Conservation (phyloP, 2,329 filamentous ascomycete species). For the Scleromitrula shiraiana region DNA sequence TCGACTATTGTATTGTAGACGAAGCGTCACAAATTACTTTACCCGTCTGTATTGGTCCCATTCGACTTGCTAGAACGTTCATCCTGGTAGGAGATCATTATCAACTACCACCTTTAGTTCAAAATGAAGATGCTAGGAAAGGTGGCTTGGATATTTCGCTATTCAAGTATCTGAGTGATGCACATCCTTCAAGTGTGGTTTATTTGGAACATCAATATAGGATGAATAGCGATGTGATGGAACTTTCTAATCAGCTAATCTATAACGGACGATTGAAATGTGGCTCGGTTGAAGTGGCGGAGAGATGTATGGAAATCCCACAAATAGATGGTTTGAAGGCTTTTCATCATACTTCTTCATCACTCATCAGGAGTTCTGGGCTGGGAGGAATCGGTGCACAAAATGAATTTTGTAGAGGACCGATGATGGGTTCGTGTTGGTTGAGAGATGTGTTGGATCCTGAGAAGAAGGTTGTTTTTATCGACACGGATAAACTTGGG, state of each 20-base stretch:
- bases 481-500: slow-evolving; percentile 76
- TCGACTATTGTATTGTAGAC: slow-evolving; percentile 98
- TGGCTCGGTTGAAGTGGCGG: slow-evolving; percentile 68
- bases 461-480: slow-evolving; percentile 67
- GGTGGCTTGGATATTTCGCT: slow-evolving; percentile 88
- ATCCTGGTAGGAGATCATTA: slow-evolving; percentile 96
- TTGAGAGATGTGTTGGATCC: slow-evolving; percentile 64
- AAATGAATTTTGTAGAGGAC: slow-evolving; percentile 47
- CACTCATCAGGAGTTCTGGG: slow-evolving; percentile 31
- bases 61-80: slow-evolving; percentile 86
- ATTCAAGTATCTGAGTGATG: slow-evolving; percentile 88
- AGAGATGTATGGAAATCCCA: slow-evolving; percentile 59
- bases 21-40: slow-evolving; percentile 97
- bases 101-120: slow-evolving; percentile 87
- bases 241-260: slow-evolving; percentile 84
- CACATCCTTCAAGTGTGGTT: slow-evolving; percentile 78
- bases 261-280: slow-evolving; percentile 89
- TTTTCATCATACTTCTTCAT: slow-evolving; percentile 47
- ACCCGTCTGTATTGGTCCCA: slow-evolving; percentile 87
- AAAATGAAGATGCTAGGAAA: slow-evolving; percentile 77
- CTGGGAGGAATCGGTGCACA: slow-evolving; percentile 34
- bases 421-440: slow-evolving; percentile 54
- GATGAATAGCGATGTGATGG: slow-evolving; percentile 97
- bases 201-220: slow-evolving; percentile 94
- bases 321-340: slow-evolving; percentile 52